phyloP scores from a whole-genome alignment of 225 moss, liverwort and hornwort species.

The Bryoerythrophyllum caledonicum region DNA sequence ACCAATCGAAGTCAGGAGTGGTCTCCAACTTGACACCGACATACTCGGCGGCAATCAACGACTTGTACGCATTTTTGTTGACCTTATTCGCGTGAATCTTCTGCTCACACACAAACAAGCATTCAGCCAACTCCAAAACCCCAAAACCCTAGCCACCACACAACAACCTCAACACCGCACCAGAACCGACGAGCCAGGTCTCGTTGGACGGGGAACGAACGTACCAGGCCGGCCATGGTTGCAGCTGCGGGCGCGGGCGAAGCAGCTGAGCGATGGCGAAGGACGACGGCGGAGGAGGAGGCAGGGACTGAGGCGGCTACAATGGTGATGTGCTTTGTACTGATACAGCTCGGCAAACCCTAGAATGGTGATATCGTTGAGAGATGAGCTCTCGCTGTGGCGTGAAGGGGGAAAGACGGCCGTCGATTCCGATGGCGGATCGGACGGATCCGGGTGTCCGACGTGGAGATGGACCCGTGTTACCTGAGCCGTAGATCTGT shows the following conservation, averaged over 20 bases:
- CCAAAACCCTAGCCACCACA: constrained; percentile 18
- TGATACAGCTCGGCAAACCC: constrained; percentile 13
- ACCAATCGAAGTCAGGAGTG: constrained; percentile 53
- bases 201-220: background rate
- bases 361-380: background rate
- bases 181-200: too few species aligned
- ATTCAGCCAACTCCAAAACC: background rate
- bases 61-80: constrained; percentile 79
- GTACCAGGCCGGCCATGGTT: constrained; percentile 41
- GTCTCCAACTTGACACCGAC: constrained; percentile 63
- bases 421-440: background rate
- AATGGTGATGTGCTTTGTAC: constrained; percentile 26
- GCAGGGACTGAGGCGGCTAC: constrained; percentile 17
- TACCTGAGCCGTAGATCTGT: too few species aligned
- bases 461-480: background rate
- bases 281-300: background rate
- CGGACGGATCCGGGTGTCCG: background rate
- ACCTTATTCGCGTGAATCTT: constrained; percentile 44
- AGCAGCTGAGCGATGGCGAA: background rate
- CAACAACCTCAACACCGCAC: background rate
- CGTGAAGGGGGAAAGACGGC: background rate
- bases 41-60: constrained; percentile 73
- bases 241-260: background rate
- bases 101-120: constrained; percentile 29
- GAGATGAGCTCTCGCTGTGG: too few species aligned